Evolutionary conservation across 805 yeast genomes (phyloP), one percentile per base, ranked within the genome.

Genomic region (Lachancea nothofagi): DNA sequence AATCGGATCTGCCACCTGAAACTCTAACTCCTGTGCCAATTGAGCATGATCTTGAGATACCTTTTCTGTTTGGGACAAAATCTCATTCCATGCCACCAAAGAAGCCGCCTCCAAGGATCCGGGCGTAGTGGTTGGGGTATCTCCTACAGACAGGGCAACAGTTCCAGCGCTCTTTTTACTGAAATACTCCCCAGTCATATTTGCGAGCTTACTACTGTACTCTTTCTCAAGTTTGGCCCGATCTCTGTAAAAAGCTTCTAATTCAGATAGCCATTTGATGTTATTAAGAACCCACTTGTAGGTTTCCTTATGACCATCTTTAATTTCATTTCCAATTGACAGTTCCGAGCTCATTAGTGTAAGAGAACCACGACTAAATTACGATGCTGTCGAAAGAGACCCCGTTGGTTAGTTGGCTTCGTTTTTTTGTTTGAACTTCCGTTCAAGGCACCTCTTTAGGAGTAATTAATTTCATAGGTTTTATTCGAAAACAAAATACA

Each of bases 91-190:
- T 1, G 95, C 76, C 9, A 85, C 95, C 46, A 89, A 65, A 12
- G 84, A 71, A 0, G 96, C 95, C 47, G 84, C 74, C 57, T 93
- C 97, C 36, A 90, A 67, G 0, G 97, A 87, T 0, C 99, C 98
- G 0, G 98, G 97, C 0, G 99, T 93, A 30, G 85, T 75, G 29
- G 78, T 74, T 0, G 99, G 98, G 13, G 75, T 75, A 44, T 86
- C 95, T 19, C 99, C 99, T 2, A 93, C 98, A 31, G 89, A 77
- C 21, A 93, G 62, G 10, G 65, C 59, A 0, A 90, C 75, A 8
- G 86, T 69, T 13, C 70, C 62, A 47, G 77, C 77, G 34, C 95
- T 82, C 57, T 89, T 88, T 60, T 77, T 82, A 43, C 78, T 80
- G 50, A 86, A 78, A 46, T 78, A 83, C 44, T 79, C 85, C 37